Evolutionary conservation across 1,139 yeast genomes (phyloP).

Genomic region (Ogataea hybrid): DNA sequence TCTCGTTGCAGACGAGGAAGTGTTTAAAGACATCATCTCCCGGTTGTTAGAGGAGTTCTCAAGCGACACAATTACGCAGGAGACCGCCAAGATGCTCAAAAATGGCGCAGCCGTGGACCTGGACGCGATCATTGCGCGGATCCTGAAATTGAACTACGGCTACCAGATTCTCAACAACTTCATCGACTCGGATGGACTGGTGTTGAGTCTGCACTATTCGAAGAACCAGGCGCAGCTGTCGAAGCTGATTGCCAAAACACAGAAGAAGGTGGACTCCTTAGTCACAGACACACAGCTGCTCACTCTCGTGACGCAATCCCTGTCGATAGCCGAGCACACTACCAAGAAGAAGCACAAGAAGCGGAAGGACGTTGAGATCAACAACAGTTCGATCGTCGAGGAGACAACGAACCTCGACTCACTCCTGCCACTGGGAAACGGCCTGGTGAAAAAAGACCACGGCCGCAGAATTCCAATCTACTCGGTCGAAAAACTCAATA

Average conservation of each 20-base stretch:
- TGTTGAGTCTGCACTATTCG: conserved; percentile 41
- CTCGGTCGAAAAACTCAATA: conserved; percentile 48
- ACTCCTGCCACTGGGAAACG: conserved; percentile 4
- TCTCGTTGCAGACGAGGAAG: conserved; percentile 49
- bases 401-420: conserved; percentile 37
- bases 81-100: conserved; percentile 33
- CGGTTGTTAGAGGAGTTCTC: conserved; percentile 64
- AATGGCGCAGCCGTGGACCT: conserved; percentile 30
- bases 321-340: conserved; percentile 25
- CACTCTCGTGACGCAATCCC: conserved; percentile 46
- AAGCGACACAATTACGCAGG: conserved; percentile 44
- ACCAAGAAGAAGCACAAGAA: conserved; percentile 20
- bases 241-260: conserved; percentile 44
- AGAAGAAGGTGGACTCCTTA: conserved; percentile 48
- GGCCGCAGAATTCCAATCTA: conserved; percentile 47
- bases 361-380: conserved; percentile 19
- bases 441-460: conserved; percentile 13
- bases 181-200: conserved; percentile 71
- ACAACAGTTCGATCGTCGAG: conserved; percentile 23
- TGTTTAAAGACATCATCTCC: conserved; percentile 65
- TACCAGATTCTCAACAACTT: conserved; percentile 61
- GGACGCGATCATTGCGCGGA: conserved; percentile 43
- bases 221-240: conserved; percentile 52
- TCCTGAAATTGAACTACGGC: conserved; percentile 46
- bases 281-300: conserved; percentile 52